phyloP scores from a whole-genome alignment of 1,139 yeast genomes.

The Saccharomyces hybrid region DNA sequence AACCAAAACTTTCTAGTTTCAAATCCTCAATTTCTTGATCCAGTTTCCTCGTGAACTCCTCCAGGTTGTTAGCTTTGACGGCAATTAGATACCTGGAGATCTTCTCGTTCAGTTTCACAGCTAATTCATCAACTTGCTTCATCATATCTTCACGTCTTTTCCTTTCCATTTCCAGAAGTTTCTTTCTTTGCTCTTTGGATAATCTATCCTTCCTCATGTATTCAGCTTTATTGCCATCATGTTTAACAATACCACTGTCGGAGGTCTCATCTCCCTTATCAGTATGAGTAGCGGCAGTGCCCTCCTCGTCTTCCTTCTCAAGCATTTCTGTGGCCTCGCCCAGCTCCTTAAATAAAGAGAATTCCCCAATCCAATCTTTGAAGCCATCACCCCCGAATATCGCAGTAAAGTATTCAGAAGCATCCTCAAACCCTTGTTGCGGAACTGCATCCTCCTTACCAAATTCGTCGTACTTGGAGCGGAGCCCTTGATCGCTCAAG shows the following conservation, averaged over 20 bases:
- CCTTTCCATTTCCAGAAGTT: slow-evolving; percentile 44
- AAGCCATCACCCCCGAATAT: slow-evolving; percentile 77
- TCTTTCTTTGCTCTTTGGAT: slow-evolving; percentile 47
- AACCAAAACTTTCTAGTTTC: slow-evolving; percentile 76
- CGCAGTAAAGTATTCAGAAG: slow-evolving; percentile 57
- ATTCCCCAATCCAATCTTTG: slow-evolving; percentile 68
- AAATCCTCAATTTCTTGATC: slow-evolving; percentile 57
- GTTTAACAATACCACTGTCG: slow-evolving; percentile 11
- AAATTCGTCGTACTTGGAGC: slow-evolving; percentile 56
- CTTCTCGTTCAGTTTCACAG: slow-evolving; percentile 40
- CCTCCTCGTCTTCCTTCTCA: slow-evolving; percentile 29
- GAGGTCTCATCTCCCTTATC: slow-evolving; percentile 5
- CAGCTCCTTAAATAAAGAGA: slow-evolving; percentile 54
- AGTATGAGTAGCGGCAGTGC: slow-evolving; percentile 3
- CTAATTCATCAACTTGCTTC: slow-evolving; percentile 48
- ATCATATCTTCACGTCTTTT: slow-evolving; percentile 50
- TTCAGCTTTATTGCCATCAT: slow-evolving; percentile 16
- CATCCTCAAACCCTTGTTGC: slow-evolving; percentile 62
- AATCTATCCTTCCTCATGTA: slow-evolving; percentile 30
- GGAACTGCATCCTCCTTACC: slow-evolving; percentile 66
- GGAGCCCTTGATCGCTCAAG: slow-evolving; percentile 50
- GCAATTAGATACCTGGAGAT: slow-evolving; percentile 33
- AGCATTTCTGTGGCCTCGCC: slow-evolving; percentile 48
- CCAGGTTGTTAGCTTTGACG: slow-evolving; percentile 31
- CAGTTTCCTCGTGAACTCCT: slow-evolving; percentile 38